Base-by-base conservation (phyloP, 768 basidiomycete genomes). In the Russula earlei region DNA sequence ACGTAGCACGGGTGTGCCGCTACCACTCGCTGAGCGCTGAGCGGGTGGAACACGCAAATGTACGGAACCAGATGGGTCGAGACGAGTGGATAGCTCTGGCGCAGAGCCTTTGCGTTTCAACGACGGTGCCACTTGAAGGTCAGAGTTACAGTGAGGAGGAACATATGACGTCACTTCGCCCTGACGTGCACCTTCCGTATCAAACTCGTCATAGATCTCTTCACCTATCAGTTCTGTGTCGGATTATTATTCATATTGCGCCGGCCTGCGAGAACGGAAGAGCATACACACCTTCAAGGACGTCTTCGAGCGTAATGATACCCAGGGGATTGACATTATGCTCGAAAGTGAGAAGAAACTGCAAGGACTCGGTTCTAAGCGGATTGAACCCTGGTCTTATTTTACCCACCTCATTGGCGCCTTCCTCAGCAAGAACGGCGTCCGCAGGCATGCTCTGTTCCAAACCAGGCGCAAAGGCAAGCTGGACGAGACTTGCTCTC, bases 191-290 rank as follows among this genome's bases (percentile, higher is more conserved):
- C 86, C 88, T 68, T 88, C 80, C 11, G 79, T 77, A 65, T 92
- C 91, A 66, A 89, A 92, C 70, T 93, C 91, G 65, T 93, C 90
- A 58, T 88, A 90, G 50, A 94, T 92, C 64, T 93, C 91, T 70
- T 93, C 90, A 14, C 91, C 91, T 53, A 94, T 93, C 11, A 94
- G 76, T 66, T 93, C 91, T 89, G 63, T 9, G 45, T 3, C n/a
- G 10, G 27, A 36, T 54, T 37, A 53, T n/a, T n/a, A n/a, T n/a
- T n/a, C n/a, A n/a, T n/a, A n/a, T n/a, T 25, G 37, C 20, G 1
- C 9, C 40, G 56, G 24, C 52, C 37, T 5, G 10, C 1, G 5
- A 17, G 10, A 15, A 24, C n/a, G 11, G 19, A 47, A 22, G 25
- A 49, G 5, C 20, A 9, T 19, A 63, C 65, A 20, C 49, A 85